Conservation (phyloP, 306 rosid genomes). For the Vigna nakashimae region DNA sequence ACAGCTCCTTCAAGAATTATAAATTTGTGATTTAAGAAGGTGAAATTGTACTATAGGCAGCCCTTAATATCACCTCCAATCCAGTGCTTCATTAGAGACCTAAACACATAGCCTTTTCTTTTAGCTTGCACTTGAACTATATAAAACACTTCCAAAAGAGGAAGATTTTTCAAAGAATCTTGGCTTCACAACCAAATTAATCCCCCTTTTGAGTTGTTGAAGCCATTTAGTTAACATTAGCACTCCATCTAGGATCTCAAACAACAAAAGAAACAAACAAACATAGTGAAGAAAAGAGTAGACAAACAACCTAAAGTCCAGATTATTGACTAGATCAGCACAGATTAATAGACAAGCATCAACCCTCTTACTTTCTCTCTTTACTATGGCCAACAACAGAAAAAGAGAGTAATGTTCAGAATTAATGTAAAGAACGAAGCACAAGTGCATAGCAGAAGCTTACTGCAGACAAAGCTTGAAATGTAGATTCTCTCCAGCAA, state of each 20-base stretch:
- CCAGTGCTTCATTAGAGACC: no score
- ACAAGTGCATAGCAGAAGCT: constrained; percentile 47
- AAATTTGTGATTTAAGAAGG: no score
- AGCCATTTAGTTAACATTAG: background rate
- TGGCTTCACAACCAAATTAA: background rate
- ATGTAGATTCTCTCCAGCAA: constrained; percentile 96
- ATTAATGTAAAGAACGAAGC: constrained; percentile 22
- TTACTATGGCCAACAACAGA: background rate
- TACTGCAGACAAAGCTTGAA: constrained; percentile 81
- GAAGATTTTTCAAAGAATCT: background rate
- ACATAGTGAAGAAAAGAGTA: background rate
- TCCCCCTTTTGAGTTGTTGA: background rate
- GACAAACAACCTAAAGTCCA: constrained; percentile 4
- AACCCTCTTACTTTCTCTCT: constrained; percentile 10
- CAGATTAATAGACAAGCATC: constrained; percentile 12
- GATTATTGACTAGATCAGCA: constrained; percentile 14
- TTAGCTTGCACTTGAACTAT: no score
- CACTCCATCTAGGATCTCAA: constrained; percentile 21
- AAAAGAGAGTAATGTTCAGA: constrained; percentile 22
- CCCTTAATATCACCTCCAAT: no score
- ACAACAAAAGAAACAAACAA: constrained; percentile 5
- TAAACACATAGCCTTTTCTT: no score
- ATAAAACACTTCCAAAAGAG: background rate
- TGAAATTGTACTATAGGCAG: no score
- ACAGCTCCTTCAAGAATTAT: no score